Evolutionary conservation across 345 rosid species (phyloP).

Genomic region (Viola odorata): DNA sequence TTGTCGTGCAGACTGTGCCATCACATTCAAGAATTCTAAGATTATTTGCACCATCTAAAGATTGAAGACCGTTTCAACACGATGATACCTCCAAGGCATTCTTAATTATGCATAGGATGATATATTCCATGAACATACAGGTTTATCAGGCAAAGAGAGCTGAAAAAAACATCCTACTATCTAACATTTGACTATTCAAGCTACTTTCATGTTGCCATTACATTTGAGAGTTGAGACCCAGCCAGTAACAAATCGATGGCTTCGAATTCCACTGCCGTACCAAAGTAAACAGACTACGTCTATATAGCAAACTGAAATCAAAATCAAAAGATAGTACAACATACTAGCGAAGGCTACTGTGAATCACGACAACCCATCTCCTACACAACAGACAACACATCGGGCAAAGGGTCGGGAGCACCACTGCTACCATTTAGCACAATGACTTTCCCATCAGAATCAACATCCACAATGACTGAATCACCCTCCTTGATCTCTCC

Average conservation of each 20-base stretch:
- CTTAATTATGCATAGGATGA: too few species aligned
- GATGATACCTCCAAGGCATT: too few species aligned
- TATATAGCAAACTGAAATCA: constrained; percentile 18
- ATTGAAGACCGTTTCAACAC: too few species aligned
- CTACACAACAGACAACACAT: constrained; percentile 45
- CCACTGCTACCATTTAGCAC: constrained; percentile 82
- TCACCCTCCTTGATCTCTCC: constrained; percentile 93
- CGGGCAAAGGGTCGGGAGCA: constrained; percentile 51
- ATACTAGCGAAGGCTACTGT: constrained; percentile 5
- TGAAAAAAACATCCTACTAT: constrained; percentile 5
- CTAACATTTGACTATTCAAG: constrained; percentile 1
- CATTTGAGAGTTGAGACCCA: constrained; percentile 17
- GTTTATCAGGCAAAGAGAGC: background rate
- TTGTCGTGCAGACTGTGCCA: too few species aligned
- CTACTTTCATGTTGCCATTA: constrained; percentile 4
- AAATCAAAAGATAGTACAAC: constrained; percentile 27
- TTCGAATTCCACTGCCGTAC: constrained; percentile 14
- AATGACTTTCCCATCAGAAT: constrained; percentile 69
- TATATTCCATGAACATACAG: too few species aligned
- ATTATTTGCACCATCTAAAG: too few species aligned
- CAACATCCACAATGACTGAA: constrained; percentile 83
- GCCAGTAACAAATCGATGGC: constrained; percentile 9
- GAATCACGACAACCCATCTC: background rate
- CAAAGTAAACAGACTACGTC: constrained; percentile 23
- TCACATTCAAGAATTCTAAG: too few species aligned